Conservation (phyloP, 2,329 filamentous ascomycete species). For the Didymella arachidicola region DNA sequence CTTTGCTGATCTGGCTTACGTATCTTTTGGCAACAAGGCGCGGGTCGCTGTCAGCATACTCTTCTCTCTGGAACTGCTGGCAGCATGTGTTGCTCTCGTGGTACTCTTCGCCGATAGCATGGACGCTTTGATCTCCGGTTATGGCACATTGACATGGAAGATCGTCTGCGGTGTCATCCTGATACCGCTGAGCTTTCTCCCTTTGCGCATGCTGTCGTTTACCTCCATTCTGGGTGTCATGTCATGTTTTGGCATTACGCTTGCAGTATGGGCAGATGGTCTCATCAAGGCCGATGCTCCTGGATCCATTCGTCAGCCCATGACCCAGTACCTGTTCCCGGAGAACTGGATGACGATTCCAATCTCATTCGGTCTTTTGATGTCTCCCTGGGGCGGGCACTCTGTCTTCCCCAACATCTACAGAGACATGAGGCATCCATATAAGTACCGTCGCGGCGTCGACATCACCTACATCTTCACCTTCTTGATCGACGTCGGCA, state of each 20-base stretch:
- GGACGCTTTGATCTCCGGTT: constrained; percentile 75
- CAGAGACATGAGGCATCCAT: constrained; percentile 79
- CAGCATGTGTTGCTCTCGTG: constrained; percentile 86
- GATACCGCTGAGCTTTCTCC: constrained; percentile 83
- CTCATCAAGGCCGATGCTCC: constrained; percentile 79
- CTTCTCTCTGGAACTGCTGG: constrained; percentile 86
- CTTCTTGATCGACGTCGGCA: constrained; percentile 79
- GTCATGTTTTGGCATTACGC: constrained; percentile 85
- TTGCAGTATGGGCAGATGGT: constrained; percentile 85
- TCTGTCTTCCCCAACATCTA: constrained; percentile 86
- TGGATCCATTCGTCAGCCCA: constrained; percentile 83
- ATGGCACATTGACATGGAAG: constrained; percentile 80
- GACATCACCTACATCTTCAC: constrained; percentile 86
- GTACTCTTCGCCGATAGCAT: constrained; percentile 97
- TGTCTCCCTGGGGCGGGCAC: constrained; percentile 79
- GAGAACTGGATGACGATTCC: constrained; percentile 86
- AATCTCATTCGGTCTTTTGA: constrained; percentile 86
- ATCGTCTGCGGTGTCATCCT: constrained; percentile 79
- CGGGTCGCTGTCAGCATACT: constrained; percentile 83
- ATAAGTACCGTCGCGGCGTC: constrained; percentile 79
- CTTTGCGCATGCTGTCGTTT: constrained; percentile 83
- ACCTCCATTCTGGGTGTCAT: constrained; percentile 94
- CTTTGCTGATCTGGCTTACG: constrained; percentile 91
- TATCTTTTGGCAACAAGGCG: constrained; percentile 84
- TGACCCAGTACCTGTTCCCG: constrained; percentile 81